These are phyloP conservation scores for Populus trichocarpa DNA, from an alignment of 441 rosid genomes.

Conservation along the genomic window DNA sequence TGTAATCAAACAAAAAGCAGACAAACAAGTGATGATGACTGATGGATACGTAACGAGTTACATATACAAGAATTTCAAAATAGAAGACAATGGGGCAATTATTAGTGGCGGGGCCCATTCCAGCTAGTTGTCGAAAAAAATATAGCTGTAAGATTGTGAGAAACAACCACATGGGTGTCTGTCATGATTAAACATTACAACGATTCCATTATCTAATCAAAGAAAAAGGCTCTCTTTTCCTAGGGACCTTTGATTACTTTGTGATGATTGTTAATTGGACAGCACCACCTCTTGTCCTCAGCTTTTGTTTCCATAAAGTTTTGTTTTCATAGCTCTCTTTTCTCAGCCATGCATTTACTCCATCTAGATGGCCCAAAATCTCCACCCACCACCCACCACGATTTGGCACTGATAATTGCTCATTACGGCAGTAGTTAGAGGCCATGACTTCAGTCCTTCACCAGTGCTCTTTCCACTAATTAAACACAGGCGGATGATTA, in stretches of 20 bases:
- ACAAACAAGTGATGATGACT: too few species aligned
- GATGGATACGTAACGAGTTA: too few species aligned
- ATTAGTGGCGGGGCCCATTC: slow-evolving; percentile 20
- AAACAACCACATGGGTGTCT: slow-evolving; percentile 2
- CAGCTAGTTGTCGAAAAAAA: slow-evolving; percentile 23
- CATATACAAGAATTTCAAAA: not conserved
- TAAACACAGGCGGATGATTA: not conserved
- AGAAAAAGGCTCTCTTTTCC: not conserved
- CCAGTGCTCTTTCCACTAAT: slow-evolving; percentile 22
- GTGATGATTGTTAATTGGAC: not conserved
- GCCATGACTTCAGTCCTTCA: not conserved
- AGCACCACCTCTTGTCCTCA: not conserved
- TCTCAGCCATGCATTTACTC: not conserved
- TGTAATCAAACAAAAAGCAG: too few species aligned
- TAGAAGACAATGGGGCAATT: not conserved
- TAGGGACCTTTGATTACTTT: not conserved
- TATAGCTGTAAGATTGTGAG: not conserved
- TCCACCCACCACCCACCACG: not conserved
- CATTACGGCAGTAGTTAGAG: not conserved
- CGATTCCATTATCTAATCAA: slow-evolving; percentile 1
- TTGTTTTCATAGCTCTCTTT: not conserved
- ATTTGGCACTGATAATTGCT: not conserved
- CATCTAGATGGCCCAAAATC: not conserved
- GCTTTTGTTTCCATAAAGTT: not conserved
- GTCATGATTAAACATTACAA: slow-evolving; percentile 18